Base-by-base conservation (phyloP, 192 early-diverging fungal species). In the Endogone sp. region DNA sequence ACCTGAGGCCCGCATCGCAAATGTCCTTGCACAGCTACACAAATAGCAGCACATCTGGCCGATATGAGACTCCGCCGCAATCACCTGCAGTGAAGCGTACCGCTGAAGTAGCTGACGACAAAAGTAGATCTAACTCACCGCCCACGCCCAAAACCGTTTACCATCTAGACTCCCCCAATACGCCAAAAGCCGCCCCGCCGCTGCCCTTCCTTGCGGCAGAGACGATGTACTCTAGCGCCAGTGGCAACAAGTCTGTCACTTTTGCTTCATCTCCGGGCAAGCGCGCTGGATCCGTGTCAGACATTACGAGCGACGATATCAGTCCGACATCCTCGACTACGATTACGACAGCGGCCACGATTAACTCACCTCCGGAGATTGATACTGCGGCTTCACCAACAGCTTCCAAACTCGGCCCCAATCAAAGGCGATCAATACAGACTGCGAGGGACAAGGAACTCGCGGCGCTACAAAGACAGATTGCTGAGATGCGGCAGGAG, bases 401-500 rank as follows among this genome's bases (percentile, higher is more conserved):
- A 20, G 59, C 59, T n/a, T 8, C 59, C 22, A 28, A 60, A 16
- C 6, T 49, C 16, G 37, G 9, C 16, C 6, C 37, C 9, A 16
- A 60, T 22, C 59, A 22, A 60, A 10, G 10, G 6, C 59, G 59
- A 21, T 11, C 8, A 22, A 60, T 60, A 16, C 59, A 49, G 22
- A 10, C 59, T 60, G 59, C 10, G 22, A 60, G 24, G 24, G 24
- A 60, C 10, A 6, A 6, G 22, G 59, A 0, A 21, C 59, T 60
- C 21, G 59, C 27, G 6, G 65, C 58, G 29, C 71, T 72, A 21
- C 57, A 62, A 29, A 20, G 56, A 24, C 71, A 72, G 56, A 66
- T 72, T 29, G 65, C 27, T 20, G 64, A 66, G n/a, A 72, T 72
- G 59, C 58, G 63, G 13, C 60, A 67, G 27, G 71, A 72, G 49